phyloP scores from a whole-genome alignment of 2,329 filamentous ascomycete species.

The Chaetomiaceae sp. region DNA sequence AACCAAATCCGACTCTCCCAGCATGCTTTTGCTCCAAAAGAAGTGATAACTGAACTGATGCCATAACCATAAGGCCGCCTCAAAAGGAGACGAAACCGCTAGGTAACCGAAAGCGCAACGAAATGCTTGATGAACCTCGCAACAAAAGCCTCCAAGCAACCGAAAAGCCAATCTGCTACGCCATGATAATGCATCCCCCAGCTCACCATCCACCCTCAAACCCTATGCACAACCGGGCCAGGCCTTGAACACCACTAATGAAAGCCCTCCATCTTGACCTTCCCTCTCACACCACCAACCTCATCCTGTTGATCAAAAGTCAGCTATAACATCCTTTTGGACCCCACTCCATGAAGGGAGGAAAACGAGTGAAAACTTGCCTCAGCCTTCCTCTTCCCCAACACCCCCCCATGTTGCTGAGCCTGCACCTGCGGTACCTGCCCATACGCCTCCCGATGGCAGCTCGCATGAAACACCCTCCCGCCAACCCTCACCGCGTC shows the following conservation, averaged over 20 bases:
- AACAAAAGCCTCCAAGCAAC: neutral
- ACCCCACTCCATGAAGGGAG: neutral
- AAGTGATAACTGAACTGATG: too few relatives aligned
- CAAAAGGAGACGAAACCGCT: too few relatives aligned
- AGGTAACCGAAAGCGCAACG: too few relatives aligned
- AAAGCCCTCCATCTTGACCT: slow-evolving; percentile 19
- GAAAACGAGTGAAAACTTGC: slow-evolving; percentile 35
- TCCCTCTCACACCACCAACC: slow-evolving; percentile 10
- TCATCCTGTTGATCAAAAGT: slow-evolving; percentile 15
- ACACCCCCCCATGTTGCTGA: slow-evolving; percentile 43
- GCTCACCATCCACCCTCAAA: neutral
- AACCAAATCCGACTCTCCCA: too few relatives aligned
- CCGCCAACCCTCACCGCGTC: slow-evolving; percentile 76
- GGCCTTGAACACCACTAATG: neutral
- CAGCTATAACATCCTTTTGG: neutral
- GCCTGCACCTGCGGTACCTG: neutral
- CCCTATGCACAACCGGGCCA: neutral
- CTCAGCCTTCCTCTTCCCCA: slow-evolving; percentile 74
- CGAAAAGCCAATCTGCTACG: neutral
- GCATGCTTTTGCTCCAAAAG: too few relatives aligned
- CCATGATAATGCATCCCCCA: slow-evolving; percentile 1
- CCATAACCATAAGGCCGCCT: too few relatives aligned
- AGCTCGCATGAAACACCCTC: slow-evolving; percentile 84
- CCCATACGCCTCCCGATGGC: slow-evolving; percentile 66
- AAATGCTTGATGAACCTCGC: too few relatives aligned